Conservation (phyloP, 202 grass and related monocot genomes). For the Alloteropsis angusta region DNA sequence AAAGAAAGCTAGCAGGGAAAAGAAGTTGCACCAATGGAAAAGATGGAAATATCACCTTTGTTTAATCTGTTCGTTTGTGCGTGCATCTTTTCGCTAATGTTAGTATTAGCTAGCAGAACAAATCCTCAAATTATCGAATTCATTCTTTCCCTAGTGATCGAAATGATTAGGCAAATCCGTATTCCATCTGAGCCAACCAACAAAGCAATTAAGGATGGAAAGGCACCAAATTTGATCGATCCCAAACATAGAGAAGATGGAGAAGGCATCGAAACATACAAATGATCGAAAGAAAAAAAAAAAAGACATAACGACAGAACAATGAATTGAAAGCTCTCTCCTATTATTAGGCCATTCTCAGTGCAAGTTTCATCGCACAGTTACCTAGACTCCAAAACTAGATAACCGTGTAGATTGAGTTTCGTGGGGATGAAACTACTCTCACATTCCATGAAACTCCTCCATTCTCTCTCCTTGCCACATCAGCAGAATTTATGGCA, state of each 20-base stretch:
- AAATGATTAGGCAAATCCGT: background rate
- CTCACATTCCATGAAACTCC: too few relatives aligned
- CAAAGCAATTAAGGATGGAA: background rate
- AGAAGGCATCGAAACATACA: too few relatives aligned
- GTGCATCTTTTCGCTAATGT: background rate
- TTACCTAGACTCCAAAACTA: too few relatives aligned
- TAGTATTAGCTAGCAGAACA: conserved; percentile 4
- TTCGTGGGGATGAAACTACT: too few relatives aligned
- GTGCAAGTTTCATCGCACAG: too few relatives aligned
- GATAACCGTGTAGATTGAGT: too few relatives aligned
- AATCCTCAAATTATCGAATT: background rate
- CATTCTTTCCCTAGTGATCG: conserved; percentile 12
- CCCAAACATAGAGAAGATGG: too few relatives aligned
- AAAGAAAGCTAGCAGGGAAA: background rate
- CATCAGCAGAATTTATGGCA: too few relatives aligned
- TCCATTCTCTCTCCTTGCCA: too few relatives aligned
- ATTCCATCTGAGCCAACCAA: conserved; percentile 15
- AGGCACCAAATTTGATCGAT: background rate
- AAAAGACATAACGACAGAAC: background rate
- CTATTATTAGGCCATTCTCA: too few relatives aligned
- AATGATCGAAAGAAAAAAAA: too few relatives aligned
- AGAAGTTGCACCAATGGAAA: conserved; percentile 16
- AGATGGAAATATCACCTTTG: conserved; percentile 17
- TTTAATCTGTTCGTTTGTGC: conserved; percentile 24
- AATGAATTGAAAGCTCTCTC: background rate